These are phyloP conservation scores for Mycena sanguinolenta DNA, from an alignment of 768 basidiomycete species.

Conservation along the genomic window DNA sequence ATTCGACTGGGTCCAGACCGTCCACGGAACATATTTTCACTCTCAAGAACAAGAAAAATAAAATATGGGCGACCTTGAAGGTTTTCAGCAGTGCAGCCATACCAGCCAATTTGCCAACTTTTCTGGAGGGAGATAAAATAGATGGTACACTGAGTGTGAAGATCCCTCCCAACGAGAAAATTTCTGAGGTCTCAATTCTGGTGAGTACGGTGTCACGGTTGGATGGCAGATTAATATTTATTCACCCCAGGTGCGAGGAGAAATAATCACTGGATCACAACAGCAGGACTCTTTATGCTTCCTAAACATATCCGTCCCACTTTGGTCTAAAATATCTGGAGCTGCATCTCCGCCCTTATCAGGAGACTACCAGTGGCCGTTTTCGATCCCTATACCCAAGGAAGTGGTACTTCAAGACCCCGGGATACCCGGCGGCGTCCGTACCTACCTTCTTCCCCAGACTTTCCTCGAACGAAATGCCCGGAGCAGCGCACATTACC, in stretches of 20 bases:
- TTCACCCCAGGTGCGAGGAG: conserved; percentile 15
- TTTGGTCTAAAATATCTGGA: conserved; percentile 11
- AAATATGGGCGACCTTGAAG: conserved; percentile 18
- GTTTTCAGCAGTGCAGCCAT: conserved; percentile 28
- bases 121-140: conserved; percentile 28
- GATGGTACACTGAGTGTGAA: conserved; percentile 21
- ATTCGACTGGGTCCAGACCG: conserved; percentile 5
- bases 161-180: conserved; percentile 22
- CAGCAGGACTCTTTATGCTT: conserved; percentile 13
- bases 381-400: conserved; percentile 22
- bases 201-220: neutral
- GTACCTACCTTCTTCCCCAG: conserved; percentile 27
- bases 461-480: conserved; percentile 29
- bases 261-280: conserved; percentile 15
- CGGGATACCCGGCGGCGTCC: neutral
- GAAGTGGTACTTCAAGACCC: conserved; percentile 12
- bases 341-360: neutral
- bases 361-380: conserved; percentile 19
- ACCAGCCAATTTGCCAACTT: conserved; percentile 19
- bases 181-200: conserved; percentile 15
- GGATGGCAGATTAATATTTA: neutral
- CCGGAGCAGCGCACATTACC: conserved; percentile 19
- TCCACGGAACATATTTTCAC: conserved; percentile 29
- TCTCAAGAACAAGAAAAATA: conserved; percentile 27
- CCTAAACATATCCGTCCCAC: conserved; percentile 22